Percentiles rank a stretch among this genome's conserved stretches.
phyloP scores from a whole-genome alignment of 2,329 filamentous ascomycete genomes.

The Trichophyton schoenleinii region DNA sequence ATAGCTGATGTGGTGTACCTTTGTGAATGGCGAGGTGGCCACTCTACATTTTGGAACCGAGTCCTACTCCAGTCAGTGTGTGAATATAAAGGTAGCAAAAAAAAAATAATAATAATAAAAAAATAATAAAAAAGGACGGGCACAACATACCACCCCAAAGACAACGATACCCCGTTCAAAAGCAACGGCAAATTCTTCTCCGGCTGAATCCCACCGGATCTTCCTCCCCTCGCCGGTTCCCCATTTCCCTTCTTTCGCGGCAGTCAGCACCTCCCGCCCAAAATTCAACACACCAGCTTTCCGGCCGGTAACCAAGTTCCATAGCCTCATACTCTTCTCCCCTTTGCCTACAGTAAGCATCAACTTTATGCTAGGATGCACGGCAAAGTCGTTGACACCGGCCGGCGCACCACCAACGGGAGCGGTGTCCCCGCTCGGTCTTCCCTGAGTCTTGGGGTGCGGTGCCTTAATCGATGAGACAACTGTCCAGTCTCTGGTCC shows the following conservation, averaged over 20 bases:
- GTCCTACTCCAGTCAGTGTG: constrained; percentile 37
- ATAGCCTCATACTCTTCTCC: constrained; percentile 82
- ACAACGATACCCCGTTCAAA: constrained; percentile 78
- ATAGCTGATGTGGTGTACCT: constrained; percentile 74
- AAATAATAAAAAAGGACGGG: neutral
- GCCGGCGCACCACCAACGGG: constrained; percentile 65
- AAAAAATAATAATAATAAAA: neutral
- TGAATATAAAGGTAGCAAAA: neutral
- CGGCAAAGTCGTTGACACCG: constrained; percentile 89
- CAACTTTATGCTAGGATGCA: constrained; percentile 91
- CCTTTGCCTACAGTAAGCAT: constrained; percentile 88
- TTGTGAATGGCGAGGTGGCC: constrained; percentile 55
- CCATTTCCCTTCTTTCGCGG: constrained; percentile 63
- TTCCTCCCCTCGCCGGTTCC: constrained; percentile 69
- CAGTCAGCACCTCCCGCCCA: constrained; percentile 55
- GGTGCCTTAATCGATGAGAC: constrained; percentile 83
- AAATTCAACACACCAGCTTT: constrained; percentile 91
- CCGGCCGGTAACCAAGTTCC: constrained; percentile 93
- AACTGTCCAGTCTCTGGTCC: constrained; percentile 78
- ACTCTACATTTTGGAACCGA: constrained; percentile 67
- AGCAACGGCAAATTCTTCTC: constrained; percentile 74
- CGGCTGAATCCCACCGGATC: constrained; percentile 65
- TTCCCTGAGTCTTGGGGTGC: constrained; percentile 62
- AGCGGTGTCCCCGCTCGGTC: constrained; percentile 83
- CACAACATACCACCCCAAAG: constrained; percentile 56